These are phyloP conservation scores for Nasturtium officinale DNA, from an alignment of 345 rosid species.

Conservation along the genomic window DNA sequence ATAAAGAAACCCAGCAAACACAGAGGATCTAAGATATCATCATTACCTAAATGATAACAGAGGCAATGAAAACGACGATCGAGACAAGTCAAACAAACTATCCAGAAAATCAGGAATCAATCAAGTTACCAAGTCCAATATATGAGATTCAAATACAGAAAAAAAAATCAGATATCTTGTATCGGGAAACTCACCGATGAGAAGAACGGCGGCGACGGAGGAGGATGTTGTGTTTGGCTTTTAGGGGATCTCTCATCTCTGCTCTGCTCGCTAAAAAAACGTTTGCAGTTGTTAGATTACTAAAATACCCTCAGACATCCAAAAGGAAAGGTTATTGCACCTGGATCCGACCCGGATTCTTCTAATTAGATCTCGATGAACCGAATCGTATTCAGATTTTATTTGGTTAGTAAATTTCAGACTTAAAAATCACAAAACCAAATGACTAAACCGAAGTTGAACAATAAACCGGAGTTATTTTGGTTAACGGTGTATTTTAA, in stretches of 20 bases:
- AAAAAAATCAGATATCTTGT: not conserved
- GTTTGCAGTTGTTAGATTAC: not conserved
- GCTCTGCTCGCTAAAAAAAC: constrained; percentile 5
- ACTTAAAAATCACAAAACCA: not conserved
- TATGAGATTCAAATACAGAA: not conserved
- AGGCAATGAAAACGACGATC: not conserved
- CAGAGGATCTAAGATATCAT: not conserved
- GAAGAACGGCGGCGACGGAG: constrained; percentile 6
- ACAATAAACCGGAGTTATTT: not conserved
- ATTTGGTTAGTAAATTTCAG: not conserved
- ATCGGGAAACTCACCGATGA: constrained; percentile 26
- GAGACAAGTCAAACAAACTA: not conserved
- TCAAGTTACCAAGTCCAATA: not conserved
- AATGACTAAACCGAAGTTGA: not conserved
- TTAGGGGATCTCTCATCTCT: not conserved
- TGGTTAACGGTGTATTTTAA: too few species aligned
- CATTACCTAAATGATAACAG: too few species aligned
- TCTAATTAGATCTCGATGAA: not conserved
- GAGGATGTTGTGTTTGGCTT: not conserved
- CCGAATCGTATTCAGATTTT: not conserved
- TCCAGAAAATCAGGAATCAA: not conserved
- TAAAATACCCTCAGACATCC: not conserved
- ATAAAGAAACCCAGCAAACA: constrained; percentile 1
- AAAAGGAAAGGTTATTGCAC: not conserved
- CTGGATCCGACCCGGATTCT: not conserved